Evolutionary conservation across 176 grass and related monocot species (phyloP), one percentile per base, ranked within the genome.

Genomic region (Cenchrus fungigraminus): DNA sequence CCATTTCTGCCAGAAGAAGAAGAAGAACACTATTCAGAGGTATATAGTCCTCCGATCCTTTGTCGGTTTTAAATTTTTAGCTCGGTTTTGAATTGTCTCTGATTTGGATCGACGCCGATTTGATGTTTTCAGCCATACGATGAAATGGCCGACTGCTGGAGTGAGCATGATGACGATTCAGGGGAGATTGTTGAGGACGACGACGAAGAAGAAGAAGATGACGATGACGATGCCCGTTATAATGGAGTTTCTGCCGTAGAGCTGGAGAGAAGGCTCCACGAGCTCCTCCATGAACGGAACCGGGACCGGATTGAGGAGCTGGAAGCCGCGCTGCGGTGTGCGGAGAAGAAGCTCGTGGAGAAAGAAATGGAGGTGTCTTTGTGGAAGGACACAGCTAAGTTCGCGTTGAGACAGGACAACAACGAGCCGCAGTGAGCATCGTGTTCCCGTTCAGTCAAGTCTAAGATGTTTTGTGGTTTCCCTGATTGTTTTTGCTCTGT

Each of bases 241-340:
- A 60, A 55, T 8, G 86, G 86, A 3, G 86, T 92, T 0, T 79
- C 68, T 46, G 79, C 86, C 0, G 0, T 92, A 0, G 86, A 79
- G 86, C 61, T 92, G 68, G 90, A 89, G 86, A 82, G 90, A 45
- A 55, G 90, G 74, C 87, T 92, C 28, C 86, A 89, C 47, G 86
- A 89, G 52, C 86, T 92, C 53, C 90, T 92, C 73, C 90, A 92
- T 2, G 79, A 82, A 58, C n/a, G 86, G 61, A 86, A 89, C 65
- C 83, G 78, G 69, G 83, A 89, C 1, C 52, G 83, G n/a, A 92
- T 92, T 2, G 83, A 83, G 29, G 86, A 89, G 74, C 73, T 92
- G 79, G 87, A 92, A 42, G 28, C 45, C 0, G 86, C 86, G 34
- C 55, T 92, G 68, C 79, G 61, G n/a, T 9, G 86, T 9, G 69